Evolutionary conservation across 2,329 filamentous ascomycete species (phyloP).

Genomic region (Macrophomina pseudophaseolina): DNA sequence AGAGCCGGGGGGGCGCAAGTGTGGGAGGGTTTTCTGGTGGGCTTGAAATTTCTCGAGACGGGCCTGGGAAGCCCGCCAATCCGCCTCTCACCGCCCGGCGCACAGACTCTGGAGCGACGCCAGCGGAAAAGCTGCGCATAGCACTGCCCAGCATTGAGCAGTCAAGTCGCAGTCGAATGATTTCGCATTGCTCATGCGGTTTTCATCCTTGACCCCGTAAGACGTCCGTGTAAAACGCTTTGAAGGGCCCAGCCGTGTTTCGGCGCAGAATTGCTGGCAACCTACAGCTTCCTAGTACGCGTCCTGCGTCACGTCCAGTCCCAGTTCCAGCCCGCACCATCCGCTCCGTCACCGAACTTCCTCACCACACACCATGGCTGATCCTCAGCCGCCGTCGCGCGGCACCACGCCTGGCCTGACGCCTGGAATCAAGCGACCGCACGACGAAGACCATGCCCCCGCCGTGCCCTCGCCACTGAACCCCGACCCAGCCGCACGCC

Average conservation of each 20-base stretch:
- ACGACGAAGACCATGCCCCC: slow-evolving; percentile 52
- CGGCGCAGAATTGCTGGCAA: too few relatives aligned
- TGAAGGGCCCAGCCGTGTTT: too few relatives aligned
- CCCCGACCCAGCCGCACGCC: slow-evolving; percentile 53
- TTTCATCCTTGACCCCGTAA: too few relatives aligned
- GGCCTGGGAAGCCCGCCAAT: not conserved
- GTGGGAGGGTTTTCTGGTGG: not conserved
- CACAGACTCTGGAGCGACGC: not conserved
- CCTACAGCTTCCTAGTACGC: too few relatives aligned
- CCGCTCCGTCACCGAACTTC: slow-evolving; percentile 3
- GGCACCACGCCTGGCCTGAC: slow-evolving; percentile 41
- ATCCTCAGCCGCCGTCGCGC: slow-evolving; percentile 40
- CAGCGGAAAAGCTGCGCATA: too few relatives aligned
- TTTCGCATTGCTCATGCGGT: too few relatives aligned
- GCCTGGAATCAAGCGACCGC: slow-evolving; percentile 23
- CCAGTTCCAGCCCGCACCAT: not conserved
- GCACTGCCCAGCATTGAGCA: too few relatives aligned
- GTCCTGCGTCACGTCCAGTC: not conserved
- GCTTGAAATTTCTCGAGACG: slow-evolving; percentile 25
- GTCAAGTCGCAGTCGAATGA: too few relatives aligned
- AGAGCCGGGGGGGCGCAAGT: not conserved
- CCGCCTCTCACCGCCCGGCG: slow-evolving; percentile 3
- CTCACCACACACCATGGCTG: slow-evolving; percentile 38
- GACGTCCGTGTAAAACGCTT: too few relatives aligned
- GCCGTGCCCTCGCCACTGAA: slow-evolving; percentile 77